Conservation (phyloP, 2,329 filamentous ascomycete genomes). For the Phaeosphaeriaceae sp. region DNA sequence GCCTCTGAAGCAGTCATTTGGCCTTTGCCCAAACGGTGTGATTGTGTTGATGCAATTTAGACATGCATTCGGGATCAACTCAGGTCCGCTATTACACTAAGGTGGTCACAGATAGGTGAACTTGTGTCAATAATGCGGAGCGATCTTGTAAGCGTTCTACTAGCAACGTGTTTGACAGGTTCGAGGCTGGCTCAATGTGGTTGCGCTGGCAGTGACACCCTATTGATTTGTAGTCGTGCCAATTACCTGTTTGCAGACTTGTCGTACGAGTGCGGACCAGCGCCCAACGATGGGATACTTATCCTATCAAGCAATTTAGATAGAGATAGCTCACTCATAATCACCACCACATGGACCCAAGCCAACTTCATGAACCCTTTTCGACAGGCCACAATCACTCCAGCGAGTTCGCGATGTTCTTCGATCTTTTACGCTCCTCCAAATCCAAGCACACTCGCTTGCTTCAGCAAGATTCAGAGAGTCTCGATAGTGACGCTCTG, state of each 20-base stretch:
- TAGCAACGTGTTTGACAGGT: constrained; percentile 16
- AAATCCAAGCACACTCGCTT: constrained; percentile 16
- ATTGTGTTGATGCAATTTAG: neutral
- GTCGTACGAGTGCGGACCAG: neutral
- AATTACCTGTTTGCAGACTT: neutral
- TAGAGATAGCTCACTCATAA: neutral
- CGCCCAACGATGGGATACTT: neutral
- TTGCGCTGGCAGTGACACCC: constrained; percentile 5
- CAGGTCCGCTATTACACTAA: neutral
- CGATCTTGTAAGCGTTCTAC: neutral
- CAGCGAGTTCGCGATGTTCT: constrained; percentile 10
- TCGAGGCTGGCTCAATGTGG: constrained; percentile 3
- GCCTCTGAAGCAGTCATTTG: neutral
- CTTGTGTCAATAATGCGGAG: neutral
- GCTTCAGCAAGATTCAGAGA: constrained; percentile 14
- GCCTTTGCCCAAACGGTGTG: neutral
- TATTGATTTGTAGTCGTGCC: constrained; percentile 3
- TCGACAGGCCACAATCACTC: neutral
- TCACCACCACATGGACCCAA: too few relatives aligned
- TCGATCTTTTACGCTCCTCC: constrained; percentile 11
- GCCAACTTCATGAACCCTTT: neutral
- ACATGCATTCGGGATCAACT: neutral
- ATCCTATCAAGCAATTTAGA: neutral
- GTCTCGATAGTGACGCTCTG: constrained; percentile 22
- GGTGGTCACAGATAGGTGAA: neutral